phyloP scores from a whole-genome alignment of 495 filamentous ascomycete genomes.

The Penicillium maclennaniae region DNA sequence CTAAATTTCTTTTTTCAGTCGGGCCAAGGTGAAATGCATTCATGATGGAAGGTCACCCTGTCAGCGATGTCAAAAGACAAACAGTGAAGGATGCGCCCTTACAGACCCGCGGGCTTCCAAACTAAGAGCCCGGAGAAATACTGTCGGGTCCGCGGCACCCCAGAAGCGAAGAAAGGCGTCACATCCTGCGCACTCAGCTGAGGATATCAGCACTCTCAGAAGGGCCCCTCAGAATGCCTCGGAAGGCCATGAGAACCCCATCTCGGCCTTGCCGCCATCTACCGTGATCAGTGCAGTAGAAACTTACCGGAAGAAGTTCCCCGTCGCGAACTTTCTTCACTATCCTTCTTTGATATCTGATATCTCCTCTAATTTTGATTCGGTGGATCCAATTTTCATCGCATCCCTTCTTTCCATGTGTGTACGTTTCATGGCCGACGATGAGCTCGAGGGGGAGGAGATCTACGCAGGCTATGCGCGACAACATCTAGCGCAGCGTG shows the following conservation, averaged over 20 bases:
- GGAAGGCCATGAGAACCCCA: conserved; percentile 15
- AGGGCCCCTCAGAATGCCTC: background rate
- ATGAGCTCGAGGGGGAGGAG: conserved; percentile 28
- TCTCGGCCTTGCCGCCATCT: conserved; percentile 26
- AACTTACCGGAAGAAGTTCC: conserved; percentile 42
- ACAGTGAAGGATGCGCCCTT: conserved; percentile 23
- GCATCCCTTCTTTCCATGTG: conserved; percentile 40
- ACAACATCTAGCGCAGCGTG: conserved; percentile 32
- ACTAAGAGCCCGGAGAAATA: conserved; percentile 1
- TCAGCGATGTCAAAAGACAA: conserved; percentile 33
- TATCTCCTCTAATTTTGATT: conserved; percentile 29
- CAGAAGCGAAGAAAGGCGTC: conserved; percentile 16
- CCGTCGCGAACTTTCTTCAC: conserved; percentile 42
- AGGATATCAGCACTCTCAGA: background rate
- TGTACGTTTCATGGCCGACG: conserved; percentile 34
- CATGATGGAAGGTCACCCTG: conserved; percentile 41
- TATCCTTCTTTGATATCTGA: conserved; percentile 43
- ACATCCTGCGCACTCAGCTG: background rate
- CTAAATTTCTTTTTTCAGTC: conserved; percentile 13
- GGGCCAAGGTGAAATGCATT: conserved; percentile 43
- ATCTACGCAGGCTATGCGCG: conserved; percentile 39
- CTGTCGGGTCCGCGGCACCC: background rate
- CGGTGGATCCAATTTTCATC: conserved; percentile 41
- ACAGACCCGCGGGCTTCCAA: conserved; percentile 30
- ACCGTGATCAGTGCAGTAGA: conserved; percentile 39